Base-by-base conservation (phyloP, 176 grass and related monocot genomes). In the Paspalum vaginatum region DNA sequence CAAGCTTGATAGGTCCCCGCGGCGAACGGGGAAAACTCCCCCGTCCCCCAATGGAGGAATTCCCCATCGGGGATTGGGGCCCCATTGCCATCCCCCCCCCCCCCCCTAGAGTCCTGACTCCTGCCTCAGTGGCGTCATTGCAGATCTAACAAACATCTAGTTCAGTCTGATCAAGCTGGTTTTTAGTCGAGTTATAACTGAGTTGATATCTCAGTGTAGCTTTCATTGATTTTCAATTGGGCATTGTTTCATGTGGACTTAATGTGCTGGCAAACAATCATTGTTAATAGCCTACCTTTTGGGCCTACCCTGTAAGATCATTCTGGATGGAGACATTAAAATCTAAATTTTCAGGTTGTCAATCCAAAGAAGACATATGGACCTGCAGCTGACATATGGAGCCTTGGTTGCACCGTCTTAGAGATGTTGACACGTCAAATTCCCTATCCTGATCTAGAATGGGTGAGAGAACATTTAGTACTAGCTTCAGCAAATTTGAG, bases 381-480 rank as follows among this genome's bases (percentile, higher is more conserved):
- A 65, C 91, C 88, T 88, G 57, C 88, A 69, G 91, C 91, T 67
- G 91, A 93, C 83, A 91, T 93, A 74, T 93, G 91, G 91, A 93
- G 91, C 70, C 75, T 93, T 47, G 91, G 91, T 37, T 93, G 91
- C 75, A 93, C 91, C 6, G 85, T 91, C 52, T 76, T 93, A 46
- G 91, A 93, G 83, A 93, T 93, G 91, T 57, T 93, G 62, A 93
- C 91, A 62, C 59, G 57, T 43, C 70, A 83, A 45, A 38, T 85
- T 83, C 91, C 91, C 16, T 93, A 86, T 78, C 91, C 88, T 74
- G 76, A 86, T 77, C 75, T 93, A 21, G 88, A 93, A 69, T 93
- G 91, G 91, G 91, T 93, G 75, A 88, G 80, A 80, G 65, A 77
- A 43, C 27, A 70, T 70, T 73, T 59, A 72, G 15, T 72, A 54